A percentile compares a stretch with the other conserved stretches of the same genome.
These are phyloP conservation scores for Epichloe gansuensis DNA, from an alignment of 2,329 filamentous ascomycete genomes.

Conservation along the genomic window DNA sequence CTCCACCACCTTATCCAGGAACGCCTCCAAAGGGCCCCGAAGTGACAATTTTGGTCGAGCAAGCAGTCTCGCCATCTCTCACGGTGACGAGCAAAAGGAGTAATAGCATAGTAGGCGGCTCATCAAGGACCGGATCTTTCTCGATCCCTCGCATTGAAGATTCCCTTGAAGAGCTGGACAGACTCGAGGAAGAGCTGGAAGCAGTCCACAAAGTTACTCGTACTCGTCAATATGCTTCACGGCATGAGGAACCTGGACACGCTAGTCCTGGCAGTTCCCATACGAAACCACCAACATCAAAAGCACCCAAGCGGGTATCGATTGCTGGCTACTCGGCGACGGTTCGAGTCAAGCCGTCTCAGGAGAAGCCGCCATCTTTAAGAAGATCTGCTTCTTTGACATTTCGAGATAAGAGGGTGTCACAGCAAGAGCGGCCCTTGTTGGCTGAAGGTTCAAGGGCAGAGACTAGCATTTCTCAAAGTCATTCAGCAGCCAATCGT, in stretches of 20 bases:
- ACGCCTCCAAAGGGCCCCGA: constrained; percentile 18
- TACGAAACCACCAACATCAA: constrained; percentile 8
- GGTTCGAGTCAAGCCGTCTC: constrained; percentile 27
- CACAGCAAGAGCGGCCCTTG: constrained; percentile 5
- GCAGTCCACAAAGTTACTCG: constrained; percentile 30
- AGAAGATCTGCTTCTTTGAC: constrained; percentile 31
- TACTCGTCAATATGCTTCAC: constrained; percentile 18
- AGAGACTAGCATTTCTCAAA: constrained; percentile 9
- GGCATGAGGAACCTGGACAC: constrained; percentile 7
- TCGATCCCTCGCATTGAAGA: constrained; percentile 45
- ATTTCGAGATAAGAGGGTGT: constrained; percentile 17
- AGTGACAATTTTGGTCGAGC: constrained; percentile 18
- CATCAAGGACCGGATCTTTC: constrained; percentile 18
- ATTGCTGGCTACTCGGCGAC: constrained; percentile 25
- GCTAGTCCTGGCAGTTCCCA: background rate
- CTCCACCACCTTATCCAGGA: constrained; percentile 13
- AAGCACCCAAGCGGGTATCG: constrained; percentile 15
- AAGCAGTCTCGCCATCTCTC: constrained; percentile 21
- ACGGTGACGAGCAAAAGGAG: constrained; percentile 18
- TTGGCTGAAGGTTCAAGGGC: constrained; percentile 7
- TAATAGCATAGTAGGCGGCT: constrained; percentile 22
- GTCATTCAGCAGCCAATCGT: constrained; percentile 10
- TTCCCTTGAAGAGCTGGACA: constrained; percentile 49
- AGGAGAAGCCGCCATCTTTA: constrained; percentile 23
- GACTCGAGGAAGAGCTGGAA: constrained; percentile 48